Evolutionary conservation across 352 stramenopile species (phyloP).

Genomic region (Globisporangium polare): DNA sequence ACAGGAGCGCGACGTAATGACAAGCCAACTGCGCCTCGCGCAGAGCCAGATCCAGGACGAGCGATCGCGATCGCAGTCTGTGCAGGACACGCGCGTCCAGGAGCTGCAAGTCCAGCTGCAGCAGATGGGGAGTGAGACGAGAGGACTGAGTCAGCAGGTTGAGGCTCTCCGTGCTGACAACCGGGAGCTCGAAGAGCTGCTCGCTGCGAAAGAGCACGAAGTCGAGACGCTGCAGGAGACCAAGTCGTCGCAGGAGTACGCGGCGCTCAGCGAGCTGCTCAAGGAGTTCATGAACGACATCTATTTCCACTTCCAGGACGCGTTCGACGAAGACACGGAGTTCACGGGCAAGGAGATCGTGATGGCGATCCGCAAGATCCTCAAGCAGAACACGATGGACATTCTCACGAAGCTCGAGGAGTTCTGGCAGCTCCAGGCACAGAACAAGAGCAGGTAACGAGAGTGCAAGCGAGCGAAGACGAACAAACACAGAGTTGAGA

Average conservation of each 20-base stretch:
- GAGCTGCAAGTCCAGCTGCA: slow-evolving; percentile 52
- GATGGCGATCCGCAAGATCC: slow-evolving; percentile 76
- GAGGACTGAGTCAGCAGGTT: slow-evolving; percentile 38
- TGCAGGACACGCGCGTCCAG: slow-evolving; percentile 42
- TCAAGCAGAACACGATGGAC: slow-evolving; percentile 83
- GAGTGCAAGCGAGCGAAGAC: not conserved
- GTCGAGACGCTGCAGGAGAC: slow-evolving; percentile 38
- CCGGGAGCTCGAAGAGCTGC: slow-evolving; percentile 43
- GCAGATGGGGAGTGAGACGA: slow-evolving; percentile 34
- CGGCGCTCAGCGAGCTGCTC: slow-evolving; percentile 58
- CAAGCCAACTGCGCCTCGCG: slow-evolving; percentile 39
- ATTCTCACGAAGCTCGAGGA: slow-evolving; percentile 71
- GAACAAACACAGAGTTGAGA: not conserved
- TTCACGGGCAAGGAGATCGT: slow-evolving; percentile 83
- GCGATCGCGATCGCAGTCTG: slow-evolving; percentile 35
- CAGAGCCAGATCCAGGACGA: slow-evolving; percentile 65
- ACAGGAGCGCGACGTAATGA: slow-evolving; percentile 44
- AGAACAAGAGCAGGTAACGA: slow-evolving; percentile 13
- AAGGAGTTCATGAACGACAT: slow-evolving; percentile 89
- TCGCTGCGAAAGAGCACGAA: slow-evolving; percentile 45
- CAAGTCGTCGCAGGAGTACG: slow-evolving; percentile 52
- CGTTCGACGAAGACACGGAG: slow-evolving; percentile 79
- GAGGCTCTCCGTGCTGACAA: slow-evolving; percentile 39
- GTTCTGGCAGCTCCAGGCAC: slow-evolving; percentile 57
- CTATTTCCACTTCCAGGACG: slow-evolving; percentile 84